A percentile compares a stretch with the other conserved stretches of the same genome.
Evolutionary conservation across 1,284 basidiomycete genomes (phyloP).

Genomic region (Malassezia sp.): DNA sequence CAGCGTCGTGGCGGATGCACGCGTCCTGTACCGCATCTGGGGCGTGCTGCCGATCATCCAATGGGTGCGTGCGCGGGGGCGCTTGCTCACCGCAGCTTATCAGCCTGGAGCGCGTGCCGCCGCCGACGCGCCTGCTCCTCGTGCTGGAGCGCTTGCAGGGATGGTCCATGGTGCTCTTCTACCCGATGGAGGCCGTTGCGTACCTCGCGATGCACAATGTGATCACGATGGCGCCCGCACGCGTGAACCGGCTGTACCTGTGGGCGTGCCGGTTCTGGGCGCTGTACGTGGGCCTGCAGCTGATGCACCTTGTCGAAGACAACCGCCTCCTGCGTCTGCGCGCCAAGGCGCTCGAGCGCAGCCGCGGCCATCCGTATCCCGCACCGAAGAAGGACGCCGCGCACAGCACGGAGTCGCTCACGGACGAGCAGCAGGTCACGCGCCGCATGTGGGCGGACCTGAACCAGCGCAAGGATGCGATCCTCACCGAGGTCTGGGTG

Average conservation of each 20-base stretch:
- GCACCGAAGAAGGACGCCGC: conserved; percentile 12
- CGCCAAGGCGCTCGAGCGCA: conserved; percentile 37
- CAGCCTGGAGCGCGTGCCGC: conserved; percentile 32
- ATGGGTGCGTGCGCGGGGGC: too few species aligned
- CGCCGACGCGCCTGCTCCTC: conserved; percentile 35
- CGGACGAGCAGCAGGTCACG: conserved; percentile 36
- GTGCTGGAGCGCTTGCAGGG: conserved; percentile 45
- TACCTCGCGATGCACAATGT: conserved; percentile 41
- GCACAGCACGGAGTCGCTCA: conserved; percentile 1
- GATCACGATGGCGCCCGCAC: conserved; percentile 25
- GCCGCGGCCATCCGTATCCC: conserved; percentile 36
- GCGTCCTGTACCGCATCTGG: conserved; percentile 42
- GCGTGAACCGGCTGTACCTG: conserved; percentile 34
- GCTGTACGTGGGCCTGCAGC: conserved; percentile 41
- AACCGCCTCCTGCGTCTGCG: conserved; percentile 40
- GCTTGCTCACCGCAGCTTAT: too few species aligned
- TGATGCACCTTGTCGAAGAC: conserved; percentile 43
- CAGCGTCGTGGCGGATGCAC: conserved; percentile 33
- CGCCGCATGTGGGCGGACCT: conserved; percentile 40
- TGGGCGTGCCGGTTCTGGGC: conserved; percentile 38
- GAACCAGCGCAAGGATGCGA: conserved; percentile 55
- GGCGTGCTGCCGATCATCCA: conserved; percentile 44
- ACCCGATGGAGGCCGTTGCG: conserved; percentile 42
- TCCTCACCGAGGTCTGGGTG: conserved; percentile 61
- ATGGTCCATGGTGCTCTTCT: conserved; percentile 44